These are phyloP conservation scores for Aurifilum marmelostoma DNA, from an alignment of 2,329 filamentous ascomycete species.

Conservation along the genomic window DNA sequence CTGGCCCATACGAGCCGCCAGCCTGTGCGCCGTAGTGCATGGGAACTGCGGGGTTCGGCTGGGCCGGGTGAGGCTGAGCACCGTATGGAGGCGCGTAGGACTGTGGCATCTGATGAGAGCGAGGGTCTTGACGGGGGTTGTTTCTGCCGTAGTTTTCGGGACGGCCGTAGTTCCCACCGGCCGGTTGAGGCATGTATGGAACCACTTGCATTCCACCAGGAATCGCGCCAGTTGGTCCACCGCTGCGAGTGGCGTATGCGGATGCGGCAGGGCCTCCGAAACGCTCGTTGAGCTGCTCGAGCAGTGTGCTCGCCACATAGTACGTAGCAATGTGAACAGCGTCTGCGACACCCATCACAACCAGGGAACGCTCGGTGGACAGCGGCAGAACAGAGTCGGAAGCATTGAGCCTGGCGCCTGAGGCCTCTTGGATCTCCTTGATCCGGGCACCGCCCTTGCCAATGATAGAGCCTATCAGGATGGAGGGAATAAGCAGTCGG, in stretches of 20 bases:
- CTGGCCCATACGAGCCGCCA: conserved; percentile 73
- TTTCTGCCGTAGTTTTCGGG: conserved; percentile 83
- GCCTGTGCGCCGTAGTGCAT: conserved; percentile 84
- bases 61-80: conserved; percentile 61
- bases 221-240: conserved; percentile 88
- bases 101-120: conserved; percentile 71
- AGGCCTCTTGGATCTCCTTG: conserved; percentile 97
- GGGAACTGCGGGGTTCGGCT: conserved; percentile 64
- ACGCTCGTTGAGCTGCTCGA: conserved; percentile 94
- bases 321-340: conserved; percentile 98
- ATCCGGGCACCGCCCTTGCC: conserved; percentile 96
- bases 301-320: conserved; percentile 96
- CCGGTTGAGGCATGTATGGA: conserved; percentile 93
- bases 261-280: conserved; percentile 95
- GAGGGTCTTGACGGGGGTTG: conserved; percentile 71
- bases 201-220: conserved; percentile 98
- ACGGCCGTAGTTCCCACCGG: conserved; percentile 89
- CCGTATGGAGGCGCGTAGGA: conserved; percentile 63
- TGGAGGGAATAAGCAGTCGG: conserved; percentile 91
- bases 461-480: conserved; percentile 97
- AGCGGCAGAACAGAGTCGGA: conserved; percentile 93
- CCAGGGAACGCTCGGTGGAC: conserved; percentile 95
- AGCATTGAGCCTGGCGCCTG: conserved; percentile 92
- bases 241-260: conserved; percentile 95
- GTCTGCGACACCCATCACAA: conserved; percentile 96